Conservation (phyloP, 148 eudicot genomes). For the Salicornia ramosissima region DNA sequence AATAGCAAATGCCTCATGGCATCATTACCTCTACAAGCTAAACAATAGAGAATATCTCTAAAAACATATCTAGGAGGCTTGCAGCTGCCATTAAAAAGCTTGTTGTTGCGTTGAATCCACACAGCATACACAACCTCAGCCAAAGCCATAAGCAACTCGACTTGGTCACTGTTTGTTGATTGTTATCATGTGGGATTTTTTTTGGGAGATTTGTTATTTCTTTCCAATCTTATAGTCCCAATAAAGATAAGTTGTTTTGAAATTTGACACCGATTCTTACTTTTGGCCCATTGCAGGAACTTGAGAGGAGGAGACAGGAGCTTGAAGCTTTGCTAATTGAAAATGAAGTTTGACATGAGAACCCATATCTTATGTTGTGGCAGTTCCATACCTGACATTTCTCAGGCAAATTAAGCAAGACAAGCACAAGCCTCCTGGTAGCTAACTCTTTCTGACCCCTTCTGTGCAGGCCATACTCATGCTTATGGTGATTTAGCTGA, state of each 20-base stretch:
- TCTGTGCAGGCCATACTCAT: background rate
- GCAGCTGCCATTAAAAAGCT: too few relatives aligned
- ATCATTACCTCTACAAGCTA: too few relatives aligned
- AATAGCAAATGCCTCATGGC: too few relatives aligned
- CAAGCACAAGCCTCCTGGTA: slow-evolving; percentile 6
- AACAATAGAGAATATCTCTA: too few relatives aligned
- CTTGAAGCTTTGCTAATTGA: slow-evolving; percentile 65
- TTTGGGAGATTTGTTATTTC: background rate
- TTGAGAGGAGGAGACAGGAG: slow-evolving; percentile 63
- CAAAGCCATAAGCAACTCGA: too few relatives aligned
- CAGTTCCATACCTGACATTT: background rate
- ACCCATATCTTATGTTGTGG: background rate
- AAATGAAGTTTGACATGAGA: slow-evolving; percentile 31
- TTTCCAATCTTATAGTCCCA: background rate
- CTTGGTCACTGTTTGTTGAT: background rate
- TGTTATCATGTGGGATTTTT: background rate
- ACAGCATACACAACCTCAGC: too few relatives aligned
- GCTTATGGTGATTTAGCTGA: background rate
- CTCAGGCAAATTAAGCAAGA: background rate
- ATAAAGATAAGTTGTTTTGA: background rate
- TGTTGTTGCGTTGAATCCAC: too few relatives aligned
- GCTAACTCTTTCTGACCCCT: background rate
- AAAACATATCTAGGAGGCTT: too few relatives aligned
- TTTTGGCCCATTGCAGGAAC: slow-evolving; percentile 44
- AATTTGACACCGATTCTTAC: background rate